Evolutionary conservation across 2,329 filamentous ascomycete species (phyloP), one percentile per base, ranked within the genome.

Genomic region (Alternaria atra): DNA sequence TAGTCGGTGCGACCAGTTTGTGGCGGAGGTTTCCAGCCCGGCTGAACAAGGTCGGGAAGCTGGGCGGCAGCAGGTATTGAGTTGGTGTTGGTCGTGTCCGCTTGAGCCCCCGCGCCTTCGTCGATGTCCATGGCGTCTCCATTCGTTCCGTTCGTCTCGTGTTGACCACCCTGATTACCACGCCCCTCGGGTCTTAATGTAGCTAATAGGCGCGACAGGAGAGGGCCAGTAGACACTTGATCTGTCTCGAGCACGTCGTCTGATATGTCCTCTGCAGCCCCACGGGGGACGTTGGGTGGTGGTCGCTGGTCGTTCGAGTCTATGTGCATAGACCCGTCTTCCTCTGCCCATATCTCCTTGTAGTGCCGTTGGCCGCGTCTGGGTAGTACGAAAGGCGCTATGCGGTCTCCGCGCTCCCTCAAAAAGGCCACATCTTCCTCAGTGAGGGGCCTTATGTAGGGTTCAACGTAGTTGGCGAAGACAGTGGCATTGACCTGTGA

Each of bases 351-450:
- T 9, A 94, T 84, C 61, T 98, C 94, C 25, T 87, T 89, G 80
- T 98, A 99, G 73, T 93, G 90, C 70, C 89, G 90, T 77, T 92
- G 91, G 46, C 93, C 94, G 23, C 93, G 89, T 66, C 90, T 90
- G 7, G 94, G 93, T 79, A 97, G 93, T 37, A 94, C 83, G 71
- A 97, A 98, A 1, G 94, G 92, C 2, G 86, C 89, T 23, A 90
- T 83, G 37, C 95, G 88, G 77, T 99, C 94, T 58, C 94, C 85
- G 57, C 92, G 87, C 80, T 99, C 95, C 72, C 94, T 90, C 37
- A 99, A 80, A 75, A 97, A 99, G 1, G 92, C 93, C 46, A 97
- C 86, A 74, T 99, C 95, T 76, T 99, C 95, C 75, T 99, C 95
- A 0, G 90, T 92, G 69, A 97, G 91, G 0, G 91, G 89, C 6